These are phyloP conservation scores for Chlorella sp. DNA, from an alignment of 139 green algal genomes.

Conservation along the genomic window DNA sequence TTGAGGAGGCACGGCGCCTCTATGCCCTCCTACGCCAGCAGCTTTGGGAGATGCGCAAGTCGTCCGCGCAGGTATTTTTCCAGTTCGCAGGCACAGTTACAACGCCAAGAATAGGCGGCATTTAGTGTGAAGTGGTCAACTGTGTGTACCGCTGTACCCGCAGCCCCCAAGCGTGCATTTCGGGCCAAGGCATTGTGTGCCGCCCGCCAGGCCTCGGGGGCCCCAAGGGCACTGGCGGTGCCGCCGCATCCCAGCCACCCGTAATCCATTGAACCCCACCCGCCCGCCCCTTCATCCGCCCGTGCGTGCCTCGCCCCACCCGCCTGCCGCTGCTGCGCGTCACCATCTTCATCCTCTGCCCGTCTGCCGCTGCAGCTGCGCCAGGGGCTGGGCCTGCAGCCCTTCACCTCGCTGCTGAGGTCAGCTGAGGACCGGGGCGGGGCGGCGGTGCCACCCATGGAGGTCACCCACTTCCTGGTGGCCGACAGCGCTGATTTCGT, in stretches of 20 bases:
- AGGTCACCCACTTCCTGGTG: conserved; percentile 7
- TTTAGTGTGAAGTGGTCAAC: no score
- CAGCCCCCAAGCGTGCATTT: no score
- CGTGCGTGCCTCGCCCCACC: neutral
- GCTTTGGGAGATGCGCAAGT: conserved; percentile 15
- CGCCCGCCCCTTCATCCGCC: no score
- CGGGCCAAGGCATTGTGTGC: neutral
- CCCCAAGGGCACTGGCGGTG: neutral
- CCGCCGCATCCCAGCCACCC: no score
- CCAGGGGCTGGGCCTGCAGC: conserved; percentile 23
- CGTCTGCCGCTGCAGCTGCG: conserved; percentile 28
- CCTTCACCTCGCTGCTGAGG: neutral
- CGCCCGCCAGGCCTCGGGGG: neutral
- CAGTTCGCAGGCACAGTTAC: neutral
- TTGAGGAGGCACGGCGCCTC: conserved; percentile 32
- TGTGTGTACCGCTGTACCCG: no score
- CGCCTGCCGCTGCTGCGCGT: no score
- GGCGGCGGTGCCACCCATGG: neutral
- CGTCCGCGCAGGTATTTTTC: neutral
- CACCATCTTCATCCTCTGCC: neutral
- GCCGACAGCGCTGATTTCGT: conserved; percentile 14
- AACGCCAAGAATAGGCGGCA: neutral
- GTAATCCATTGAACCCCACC: no score
- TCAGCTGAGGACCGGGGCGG: neutral
- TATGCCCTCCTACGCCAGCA: conserved; percentile 45